Base-by-base conservation (phyloP, 2,329 filamentous ascomycete species). In the Simplicillium sp. region DNA sequence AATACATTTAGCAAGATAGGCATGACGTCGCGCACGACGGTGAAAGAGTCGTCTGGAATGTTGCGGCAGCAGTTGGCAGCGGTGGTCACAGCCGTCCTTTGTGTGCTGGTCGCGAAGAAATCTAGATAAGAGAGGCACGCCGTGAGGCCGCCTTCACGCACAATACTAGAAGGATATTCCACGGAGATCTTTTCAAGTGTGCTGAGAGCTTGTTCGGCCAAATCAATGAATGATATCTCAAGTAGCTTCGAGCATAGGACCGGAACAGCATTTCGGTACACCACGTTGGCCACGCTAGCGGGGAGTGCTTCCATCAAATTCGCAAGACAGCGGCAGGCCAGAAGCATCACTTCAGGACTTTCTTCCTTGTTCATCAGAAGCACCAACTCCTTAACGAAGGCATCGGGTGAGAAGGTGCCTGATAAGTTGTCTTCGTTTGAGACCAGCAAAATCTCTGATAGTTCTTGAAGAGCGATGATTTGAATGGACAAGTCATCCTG, bases 31-130 rank as follows among this genome's bases (percentile, higher is more conserved):
- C 82, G 80, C 37, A 98, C 85, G 9, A 94, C 89, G 1, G 80
- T 71, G 56, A 98, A 98, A 0, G 87, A 94, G 54, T 97, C 92
- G 52, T 90, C 84, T 2, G 89, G 87, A 14, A 98, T 92, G 56
- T 96, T 96, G 47, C 92, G 85, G 60, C 94, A 98, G 66, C 92
- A 98, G 57, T 98, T 98, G 42, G 92, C 94, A 9, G 94, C 92
- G 11, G 90, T 98, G 3, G 89, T 97, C 7, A 98, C 92, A 7
- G 92, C 92, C 12, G 90, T 96, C 49, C 92, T 80, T 62, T 98
- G 92, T 2, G 92, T 97, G 60, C 90, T 92, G 0, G 92, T 98
- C 13, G 90, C 84, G 55, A 98, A 98, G 64, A 98, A 98, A 58
- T 98, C 92, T 43, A 98, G 75, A 57, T 92, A 97, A 0, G 87